phyloP scores from a whole-genome alignment of 352 stramenopile species.

The Phytophthora pluvialis region DNA sequence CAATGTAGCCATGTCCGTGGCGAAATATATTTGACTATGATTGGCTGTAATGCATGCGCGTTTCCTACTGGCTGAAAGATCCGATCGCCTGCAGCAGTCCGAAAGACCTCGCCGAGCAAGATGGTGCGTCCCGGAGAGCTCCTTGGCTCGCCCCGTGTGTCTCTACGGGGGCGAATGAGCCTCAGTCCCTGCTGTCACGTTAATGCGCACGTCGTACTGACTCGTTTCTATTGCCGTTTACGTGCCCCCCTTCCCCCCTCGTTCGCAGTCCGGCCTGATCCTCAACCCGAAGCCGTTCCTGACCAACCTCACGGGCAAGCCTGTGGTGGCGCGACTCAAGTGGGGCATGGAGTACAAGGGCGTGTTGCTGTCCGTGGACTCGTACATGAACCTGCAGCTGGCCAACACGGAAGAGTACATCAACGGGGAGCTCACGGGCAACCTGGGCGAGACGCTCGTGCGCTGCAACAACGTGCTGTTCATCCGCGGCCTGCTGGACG shows the following conservation, averaged over 20 bases:
- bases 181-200: not conserved
- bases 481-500: conserved; percentile 87
- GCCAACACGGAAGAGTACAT: conserved; percentile 98
- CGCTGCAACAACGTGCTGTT: conserved; percentile 99
- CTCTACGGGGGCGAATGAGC: not conserved
- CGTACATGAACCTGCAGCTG: conserved; percentile 99
- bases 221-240: conserved; percentile 9
- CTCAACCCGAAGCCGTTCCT: conserved; percentile 97
- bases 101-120: conserved; percentile 26
- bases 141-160: not conserved
- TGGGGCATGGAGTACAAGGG: conserved; percentile 99
- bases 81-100: conserved; percentile 25
- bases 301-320: conserved; percentile 94
- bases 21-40: conserved; percentile 12
- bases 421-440: conserved; percentile 96
- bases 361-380: conserved; percentile 94
- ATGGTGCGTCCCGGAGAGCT: conserved; percentile 35
- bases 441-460: conserved; percentile 98
- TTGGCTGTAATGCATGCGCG: conserved; percentile 20
- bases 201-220: conserved; percentile 5
- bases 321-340: conserved; percentile 97
- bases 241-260: not conserved
- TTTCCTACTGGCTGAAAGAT: conserved; percentile 33
- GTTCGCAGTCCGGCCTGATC: conserved; percentile 80
- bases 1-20: conserved; percentile 13